Percentiles rank a stretch among this genome's conserved stretches.
phyloP scores from a whole-genome alignment of 2,329 filamentous ascomycete species.

The Pseudogymnoascus sp. region DNA sequence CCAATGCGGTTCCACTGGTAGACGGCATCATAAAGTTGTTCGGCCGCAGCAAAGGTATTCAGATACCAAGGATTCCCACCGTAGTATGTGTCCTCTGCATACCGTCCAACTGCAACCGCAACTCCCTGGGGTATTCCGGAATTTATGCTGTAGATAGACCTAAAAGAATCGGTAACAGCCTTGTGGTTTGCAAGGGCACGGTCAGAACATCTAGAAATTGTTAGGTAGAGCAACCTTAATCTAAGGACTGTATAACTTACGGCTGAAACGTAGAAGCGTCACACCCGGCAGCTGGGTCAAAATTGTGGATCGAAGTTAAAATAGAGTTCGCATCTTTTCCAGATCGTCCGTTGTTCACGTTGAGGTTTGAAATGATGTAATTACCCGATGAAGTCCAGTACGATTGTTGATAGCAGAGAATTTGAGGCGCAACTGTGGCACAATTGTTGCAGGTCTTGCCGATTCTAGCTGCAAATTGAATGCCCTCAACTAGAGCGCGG shows the following conservation, averaged over 20 bases:
- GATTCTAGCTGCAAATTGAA: conserved; percentile 53
- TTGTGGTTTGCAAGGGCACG: conserved; percentile 65
- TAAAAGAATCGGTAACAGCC: conserved; percentile 66
- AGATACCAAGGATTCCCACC: conserved; percentile 79
- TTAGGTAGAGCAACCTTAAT: neutral
- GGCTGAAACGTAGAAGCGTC: conserved; percentile 70
- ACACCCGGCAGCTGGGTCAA: conserved; percentile 60
- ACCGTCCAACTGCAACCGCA: conserved; percentile 57
- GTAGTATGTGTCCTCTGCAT: conserved; percentile 66
- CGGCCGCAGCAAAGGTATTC: conserved; percentile 66
- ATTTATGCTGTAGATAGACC: conserved; percentile 62
- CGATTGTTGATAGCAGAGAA: conserved; percentile 64
- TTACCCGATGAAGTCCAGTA: conserved; percentile 57
- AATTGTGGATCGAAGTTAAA: conserved; percentile 57
- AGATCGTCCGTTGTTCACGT: conserved; percentile 50
- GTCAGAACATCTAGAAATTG: neutral
- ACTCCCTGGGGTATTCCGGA: conserved; percentile 49
- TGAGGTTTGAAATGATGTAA: conserved; percentile 64
- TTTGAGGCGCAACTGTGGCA: conserved; percentile 51
- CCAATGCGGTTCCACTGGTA: conserved; percentile 60
- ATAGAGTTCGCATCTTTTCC: conserved; percentile 68
- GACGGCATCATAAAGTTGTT: conserved; percentile 70
- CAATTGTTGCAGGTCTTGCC: conserved; percentile 54
- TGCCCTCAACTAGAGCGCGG: conserved; percentile 61
- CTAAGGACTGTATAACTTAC: conserved; percentile 30